A percentile compares a stretch with the other conserved stretches of the same genome.
Conservation (phyloP, 2,329 filamentous ascomycete genomes). For the Lasiodiplodia hormozganensis region DNA sequence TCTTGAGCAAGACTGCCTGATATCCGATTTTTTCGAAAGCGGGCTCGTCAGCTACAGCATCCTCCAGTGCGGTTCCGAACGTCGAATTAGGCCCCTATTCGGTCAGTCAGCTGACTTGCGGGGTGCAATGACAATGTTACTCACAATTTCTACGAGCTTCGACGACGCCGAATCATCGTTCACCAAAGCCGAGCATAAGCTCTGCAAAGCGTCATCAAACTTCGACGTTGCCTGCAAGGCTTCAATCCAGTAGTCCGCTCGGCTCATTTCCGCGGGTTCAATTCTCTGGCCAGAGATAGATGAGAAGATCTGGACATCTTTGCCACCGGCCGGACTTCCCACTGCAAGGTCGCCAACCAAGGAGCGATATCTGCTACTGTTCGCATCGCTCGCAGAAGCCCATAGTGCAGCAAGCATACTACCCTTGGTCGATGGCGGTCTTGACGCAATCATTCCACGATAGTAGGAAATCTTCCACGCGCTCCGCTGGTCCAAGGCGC, state of each 20-base stretch:
- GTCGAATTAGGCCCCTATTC: slow-evolving; percentile 39
- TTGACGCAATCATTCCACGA: slow-evolving; percentile 31
- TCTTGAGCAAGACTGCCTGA: not conserved
- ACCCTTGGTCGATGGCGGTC: slow-evolving; percentile 23
- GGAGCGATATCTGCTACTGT: slow-evolving; percentile 35
- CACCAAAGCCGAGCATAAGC: slow-evolving; percentile 28
- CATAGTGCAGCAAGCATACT: slow-evolving; percentile 38
- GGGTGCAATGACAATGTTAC: not conserved
- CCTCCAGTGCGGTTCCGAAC: slow-evolving; percentile 20
- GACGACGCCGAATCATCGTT: slow-evolving; percentile 44
- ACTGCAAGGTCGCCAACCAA: slow-evolving; percentile 7
- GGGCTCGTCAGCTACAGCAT: slow-evolving; percentile 1
- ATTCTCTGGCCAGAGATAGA: slow-evolving; percentile 7
- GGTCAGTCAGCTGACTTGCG: not conserved
- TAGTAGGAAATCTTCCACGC: slow-evolving; percentile 32
- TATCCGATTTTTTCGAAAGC: slow-evolving; percentile 22
- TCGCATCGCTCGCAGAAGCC: slow-evolving; percentile 29
- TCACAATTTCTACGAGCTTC: slow-evolving; percentile 34
- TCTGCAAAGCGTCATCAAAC: slow-evolving; percentile 38
- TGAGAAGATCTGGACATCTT: slow-evolving; percentile 6
- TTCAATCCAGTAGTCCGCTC: slow-evolving; percentile 44
- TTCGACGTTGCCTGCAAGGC: slow-evolving; percentile 47
- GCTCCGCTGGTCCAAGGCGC: slow-evolving; percentile 24
- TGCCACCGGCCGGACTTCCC: not conserved
- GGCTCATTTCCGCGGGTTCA: slow-evolving; percentile 6